phyloP scores from a whole-genome alignment of 495 filamentous ascomycete genomes.

The Margaritispora aquatica region DNA sequence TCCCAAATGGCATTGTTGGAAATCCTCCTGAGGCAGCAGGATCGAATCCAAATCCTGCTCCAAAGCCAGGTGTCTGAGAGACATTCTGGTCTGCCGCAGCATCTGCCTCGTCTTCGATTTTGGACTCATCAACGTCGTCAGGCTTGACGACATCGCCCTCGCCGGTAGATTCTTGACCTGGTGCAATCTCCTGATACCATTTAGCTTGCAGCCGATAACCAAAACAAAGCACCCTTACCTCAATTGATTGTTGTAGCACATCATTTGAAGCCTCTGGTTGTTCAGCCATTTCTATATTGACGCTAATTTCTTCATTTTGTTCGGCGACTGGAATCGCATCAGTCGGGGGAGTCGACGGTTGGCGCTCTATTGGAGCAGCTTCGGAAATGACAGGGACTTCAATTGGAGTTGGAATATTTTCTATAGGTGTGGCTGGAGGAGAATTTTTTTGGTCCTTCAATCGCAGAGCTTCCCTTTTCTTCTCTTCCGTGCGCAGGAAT shows the following conservation, averaged over 20 bases:
- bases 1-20: constrained; percentile 45
- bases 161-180: constrained; percentile 20
- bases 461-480: constrained; percentile 55
- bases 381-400: constrained; percentile 1
- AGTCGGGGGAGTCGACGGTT: neutral
- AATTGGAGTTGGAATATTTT: constrained; percentile 20
- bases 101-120: constrained; percentile 10
- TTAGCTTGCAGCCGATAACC: neutral
- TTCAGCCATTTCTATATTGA: neutral
- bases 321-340: constrained; percentile 4
- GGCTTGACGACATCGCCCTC: constrained; percentile 8
- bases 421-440: constrained; percentile 38
- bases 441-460: constrained; percentile 30
- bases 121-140: constrained; percentile 1
- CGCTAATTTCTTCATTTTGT: neutral
- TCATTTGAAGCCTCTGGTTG: constrained; percentile 23
- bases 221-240: constrained; percentile 25
- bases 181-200: constrained; percentile 20
- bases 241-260: constrained; percentile 36
- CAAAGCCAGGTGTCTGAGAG: constrained; percentile 28
- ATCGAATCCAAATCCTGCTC: constrained; percentile 40
- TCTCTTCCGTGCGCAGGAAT: constrained; percentile 80
- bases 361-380: neutral
- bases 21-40: constrained; percentile 45
- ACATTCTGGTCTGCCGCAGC: constrained; percentile 17